These are phyloP conservation scores for Boletus tomentosulus DNA, from an alignment of 768 basidiomycete genomes.

Conservation along the genomic window DNA sequence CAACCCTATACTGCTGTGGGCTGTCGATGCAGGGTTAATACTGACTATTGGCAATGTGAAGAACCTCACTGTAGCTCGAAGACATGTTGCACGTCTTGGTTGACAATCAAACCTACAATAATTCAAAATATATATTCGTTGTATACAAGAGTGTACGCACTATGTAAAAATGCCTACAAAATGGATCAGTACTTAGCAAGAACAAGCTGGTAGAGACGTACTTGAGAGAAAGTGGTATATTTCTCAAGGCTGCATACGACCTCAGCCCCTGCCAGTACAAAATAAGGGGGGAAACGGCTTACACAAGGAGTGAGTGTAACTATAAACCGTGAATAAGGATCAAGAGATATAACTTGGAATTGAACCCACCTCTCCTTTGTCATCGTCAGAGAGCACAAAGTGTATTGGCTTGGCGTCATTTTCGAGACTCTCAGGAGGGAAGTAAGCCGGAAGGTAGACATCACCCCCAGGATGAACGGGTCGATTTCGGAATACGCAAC, in stretches of 20 bases:
- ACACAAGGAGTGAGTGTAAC: conserved; percentile 62
- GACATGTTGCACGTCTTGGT: conserved; percentile 23
- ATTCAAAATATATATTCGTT: background rate
- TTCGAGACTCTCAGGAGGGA: no score
- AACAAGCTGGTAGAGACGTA: conserved; percentile 15
- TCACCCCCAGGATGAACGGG: no score
- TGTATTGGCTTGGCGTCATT: no score
- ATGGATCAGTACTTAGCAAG: conserved; percentile 34
- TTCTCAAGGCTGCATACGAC: conserved; percentile 36
- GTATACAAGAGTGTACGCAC: conserved; percentile 6
- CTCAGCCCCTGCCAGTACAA: conserved; percentile 26
- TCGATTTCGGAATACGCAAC: no score
- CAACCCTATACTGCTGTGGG: no score
- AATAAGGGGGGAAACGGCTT: conserved; percentile 15
- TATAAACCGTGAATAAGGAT: conserved; percentile 16
- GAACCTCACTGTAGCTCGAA: conserved; percentile 25
- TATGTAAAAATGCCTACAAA: conserved; percentile 19
- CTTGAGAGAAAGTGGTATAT: conserved; percentile 30
- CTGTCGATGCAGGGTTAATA: no score
- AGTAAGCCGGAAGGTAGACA: no score
- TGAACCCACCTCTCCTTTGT: conserved; percentile 44
- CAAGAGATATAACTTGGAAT: background rate
- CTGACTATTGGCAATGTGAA: no score
- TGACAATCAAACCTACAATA: conserved; percentile 21
- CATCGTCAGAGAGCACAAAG: conserved; percentile 39